These are phyloP conservation scores for Verticillium albo-atrum DNA, from an alignment of 2,329 filamentous ascomycete genomes.

Conservation along the genomic window DNA sequence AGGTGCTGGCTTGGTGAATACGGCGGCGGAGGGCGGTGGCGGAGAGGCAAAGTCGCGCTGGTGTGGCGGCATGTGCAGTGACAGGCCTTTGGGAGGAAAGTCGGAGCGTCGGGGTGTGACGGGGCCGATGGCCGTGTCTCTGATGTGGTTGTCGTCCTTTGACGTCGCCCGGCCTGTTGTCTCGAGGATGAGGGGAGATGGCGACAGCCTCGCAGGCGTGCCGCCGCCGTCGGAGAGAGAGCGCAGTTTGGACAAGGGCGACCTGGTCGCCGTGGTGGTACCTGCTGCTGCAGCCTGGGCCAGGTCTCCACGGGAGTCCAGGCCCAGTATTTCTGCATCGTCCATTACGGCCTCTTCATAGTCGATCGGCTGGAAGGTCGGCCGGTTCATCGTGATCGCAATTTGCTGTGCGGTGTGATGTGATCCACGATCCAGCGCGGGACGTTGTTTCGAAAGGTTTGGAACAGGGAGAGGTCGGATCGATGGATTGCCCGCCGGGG, in stretches of 20 bases:
- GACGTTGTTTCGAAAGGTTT: not conserved
- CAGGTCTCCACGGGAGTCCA: conserved; percentile 7
- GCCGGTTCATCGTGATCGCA: not conserved
- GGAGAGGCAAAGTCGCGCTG: conserved; percentile 36
- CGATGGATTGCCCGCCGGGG: not conserved
- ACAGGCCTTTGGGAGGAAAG: conserved; percentile 59
- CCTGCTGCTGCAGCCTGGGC: conserved; percentile 1
- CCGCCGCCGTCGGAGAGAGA: conserved; percentile 62
- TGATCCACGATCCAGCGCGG: not conserved
- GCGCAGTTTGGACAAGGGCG: conserved; percentile 49
- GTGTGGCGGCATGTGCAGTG: conserved; percentile 62
- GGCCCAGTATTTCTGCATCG: conserved; percentile 7
- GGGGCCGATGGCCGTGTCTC: conserved; percentile 37
- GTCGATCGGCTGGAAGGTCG: conserved; percentile 3
- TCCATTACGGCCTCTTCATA: conserved; percentile 31
- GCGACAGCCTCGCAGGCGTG: conserved; percentile 51
- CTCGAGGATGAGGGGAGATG: conserved; percentile 53
- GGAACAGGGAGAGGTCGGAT: not conserved
- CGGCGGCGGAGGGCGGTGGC: conserved; percentile 14
- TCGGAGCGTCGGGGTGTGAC: conserved; percentile 69
- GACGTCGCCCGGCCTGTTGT: conserved; percentile 47
- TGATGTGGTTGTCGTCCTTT: conserved; percentile 63
- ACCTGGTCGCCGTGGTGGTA: conserved; percentile 16
- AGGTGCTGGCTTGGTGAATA: conserved; percentile 55
- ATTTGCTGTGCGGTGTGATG: not conserved